Percentiles rank a stretch among this genome's conserved stretches.
phyloP scores from a whole-genome alignment of 2,329 filamentous ascomycete species.

The Erysiphe pulchra region DNA sequence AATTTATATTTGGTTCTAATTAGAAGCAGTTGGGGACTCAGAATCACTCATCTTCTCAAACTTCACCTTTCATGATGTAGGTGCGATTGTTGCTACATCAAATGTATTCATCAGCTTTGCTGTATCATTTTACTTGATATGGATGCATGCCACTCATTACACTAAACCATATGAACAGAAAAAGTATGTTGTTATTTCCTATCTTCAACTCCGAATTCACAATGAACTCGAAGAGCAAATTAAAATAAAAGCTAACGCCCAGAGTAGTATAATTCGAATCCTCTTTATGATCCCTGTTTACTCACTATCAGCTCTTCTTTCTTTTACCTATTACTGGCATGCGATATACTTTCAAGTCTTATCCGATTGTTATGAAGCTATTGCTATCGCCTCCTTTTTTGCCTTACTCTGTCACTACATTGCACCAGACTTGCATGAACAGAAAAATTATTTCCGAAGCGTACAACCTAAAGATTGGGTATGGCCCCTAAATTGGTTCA shows the following conservation, averaged over 20 bases:
- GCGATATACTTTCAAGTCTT: conserved; percentile 61
- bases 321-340: conserved; percentile 48
- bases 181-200: conserved; percentile 17
- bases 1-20: conserved; percentile 4
- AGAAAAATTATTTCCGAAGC: conserved; percentile 57
- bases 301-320: conserved; percentile 45
- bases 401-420: conserved; percentile 59
- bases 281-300: conserved; percentile 75
- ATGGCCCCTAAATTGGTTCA: conserved; percentile 41
- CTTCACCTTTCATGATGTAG: conserved; percentile 28
- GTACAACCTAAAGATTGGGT: conserved; percentile 50
- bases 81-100: conserved; percentile 23
- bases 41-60: conserved; percentile 22
- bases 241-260: too few relatives aligned
- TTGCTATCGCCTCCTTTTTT: conserved; percentile 73
- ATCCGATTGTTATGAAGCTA: conserved; percentile 70
- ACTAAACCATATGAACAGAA: conserved; percentile 33
- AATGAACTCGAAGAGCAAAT: conserved; percentile 2
- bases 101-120: conserved; percentile 24
- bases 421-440: conserved; percentile 48
- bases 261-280: conserved; percentile 52
- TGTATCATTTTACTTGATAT: conserved; percentile 29
- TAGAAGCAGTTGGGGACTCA: conserved; percentile 12
- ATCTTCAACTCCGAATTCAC: not conserved
- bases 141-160: conserved; percentile 32